Conservation (phyloP, 306 rosid species). For the Pachyrhizus erosus region DNA sequence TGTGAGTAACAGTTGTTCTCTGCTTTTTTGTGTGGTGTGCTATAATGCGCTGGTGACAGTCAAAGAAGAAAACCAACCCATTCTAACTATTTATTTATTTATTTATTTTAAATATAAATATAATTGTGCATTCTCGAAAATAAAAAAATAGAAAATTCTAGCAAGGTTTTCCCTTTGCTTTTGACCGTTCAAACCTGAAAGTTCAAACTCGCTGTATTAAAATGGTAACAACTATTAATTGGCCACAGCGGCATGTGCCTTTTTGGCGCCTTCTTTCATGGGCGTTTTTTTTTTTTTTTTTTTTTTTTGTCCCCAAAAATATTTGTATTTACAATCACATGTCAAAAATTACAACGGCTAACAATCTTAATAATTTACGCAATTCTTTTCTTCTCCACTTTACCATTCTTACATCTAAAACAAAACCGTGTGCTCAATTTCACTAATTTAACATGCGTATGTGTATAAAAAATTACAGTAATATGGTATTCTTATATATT, state of each 20-base stretch:
- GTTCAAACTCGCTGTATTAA: conserved; percentile 34
- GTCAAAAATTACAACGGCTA: neutral
- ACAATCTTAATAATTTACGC: neutral
- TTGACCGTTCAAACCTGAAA: conserved; percentile 61
- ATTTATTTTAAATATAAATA: neutral
- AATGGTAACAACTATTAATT: conserved; percentile 33
- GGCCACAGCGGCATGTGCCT: neutral
- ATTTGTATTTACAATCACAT: neutral
- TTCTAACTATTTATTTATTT: conserved; percentile 13
- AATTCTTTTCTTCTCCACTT: neutral
- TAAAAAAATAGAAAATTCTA: conserved; percentile 16
- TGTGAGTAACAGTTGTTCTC: conserved; percentile 50
- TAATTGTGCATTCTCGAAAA: neutral
- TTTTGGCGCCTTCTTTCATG: conserved; percentile 30
- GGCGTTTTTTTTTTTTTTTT: neutral
- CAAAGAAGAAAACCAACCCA: conserved; percentile 59
- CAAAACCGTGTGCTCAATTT: neutral
- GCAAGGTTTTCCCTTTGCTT: conserved; percentile 36
- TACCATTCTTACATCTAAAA: neutral
- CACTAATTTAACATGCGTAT: neutral
- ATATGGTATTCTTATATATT: neutral
- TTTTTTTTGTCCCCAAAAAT: neutral
- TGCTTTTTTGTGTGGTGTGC: conserved; percentile 66
- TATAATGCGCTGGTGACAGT: conserved; percentile 86
- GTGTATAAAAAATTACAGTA: neutral